phyloP scores from a whole-genome alignment of 768 basidiomycete species.

The Piloderma croceum region DNA sequence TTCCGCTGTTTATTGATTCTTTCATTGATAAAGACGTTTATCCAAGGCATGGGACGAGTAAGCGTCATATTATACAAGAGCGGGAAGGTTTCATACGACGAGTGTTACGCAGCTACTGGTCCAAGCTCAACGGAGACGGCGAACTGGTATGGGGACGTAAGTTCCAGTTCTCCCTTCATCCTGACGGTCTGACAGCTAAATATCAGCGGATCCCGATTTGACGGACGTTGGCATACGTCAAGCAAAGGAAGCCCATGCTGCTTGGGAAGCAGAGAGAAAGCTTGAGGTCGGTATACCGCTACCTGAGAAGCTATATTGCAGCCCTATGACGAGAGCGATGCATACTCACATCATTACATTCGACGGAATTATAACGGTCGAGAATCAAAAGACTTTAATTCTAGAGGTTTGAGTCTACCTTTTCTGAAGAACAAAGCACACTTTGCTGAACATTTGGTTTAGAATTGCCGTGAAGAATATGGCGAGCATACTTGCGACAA shows the following conservation, averaged over 20 bases:
- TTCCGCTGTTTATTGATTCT: background rate
- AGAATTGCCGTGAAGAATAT: constrained; percentile 66
- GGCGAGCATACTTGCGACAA: constrained; percentile 71
- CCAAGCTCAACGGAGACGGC: constrained; percentile 57
- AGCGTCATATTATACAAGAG: constrained; percentile 14
- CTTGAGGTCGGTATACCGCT: constrained; percentile 35
- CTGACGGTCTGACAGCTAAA: background rate
- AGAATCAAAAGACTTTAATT: constrained; percentile 34
- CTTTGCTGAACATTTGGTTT: background rate
- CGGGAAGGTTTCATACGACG: background rate
- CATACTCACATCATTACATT: constrained; percentile 54
- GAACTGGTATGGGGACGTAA: constrained; percentile 70
- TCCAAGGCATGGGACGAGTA: constrained; percentile 56
- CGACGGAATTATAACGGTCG: constrained; percentile 26
- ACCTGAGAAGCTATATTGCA: constrained; percentile 54
- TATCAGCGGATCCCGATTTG: constrained; percentile 58
- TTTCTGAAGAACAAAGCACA: background rate
- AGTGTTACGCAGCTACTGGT: constrained; percentile 46
- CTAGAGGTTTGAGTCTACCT: constrained; percentile 45
- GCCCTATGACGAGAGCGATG: constrained; percentile 59
- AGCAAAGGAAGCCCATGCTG: constrained; percentile 38
- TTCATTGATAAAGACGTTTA: background rate
- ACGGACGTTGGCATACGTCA: constrained; percentile 54
- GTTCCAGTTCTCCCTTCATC: constrained; percentile 21
- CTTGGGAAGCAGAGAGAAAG: constrained; percentile 52